Base-by-base conservation (phyloP, 352 stramenopile genomes). In the Phytophthora pinifolia region DNA sequence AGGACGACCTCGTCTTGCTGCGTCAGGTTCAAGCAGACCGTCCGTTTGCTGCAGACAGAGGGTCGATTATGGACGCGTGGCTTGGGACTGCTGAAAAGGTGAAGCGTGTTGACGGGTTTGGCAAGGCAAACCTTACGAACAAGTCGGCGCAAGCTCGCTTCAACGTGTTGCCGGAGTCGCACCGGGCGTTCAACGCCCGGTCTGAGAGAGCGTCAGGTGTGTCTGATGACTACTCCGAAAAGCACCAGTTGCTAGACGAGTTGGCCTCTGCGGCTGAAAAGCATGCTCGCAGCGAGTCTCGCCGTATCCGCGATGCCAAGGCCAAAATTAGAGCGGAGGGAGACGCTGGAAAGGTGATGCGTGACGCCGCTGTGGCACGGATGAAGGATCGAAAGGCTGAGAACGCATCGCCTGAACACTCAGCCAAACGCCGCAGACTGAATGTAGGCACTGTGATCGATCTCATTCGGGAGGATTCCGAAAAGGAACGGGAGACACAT, bases 131-230 rank as follows among this genome's bases (percentile, higher is more conserved):
- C 10, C 35, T 60, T 6, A 53, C 43, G 15, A 44, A 27, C 4
- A 60, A 54, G 43, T 51, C 52, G 3, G 51, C 41, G 6, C 51
- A 59, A 17, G 51, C 41, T 9, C 32, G 44, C 1, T 59, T 59
- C 32, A 59, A 52, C 15, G 25, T 51, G 6, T 34, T 52, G 6
- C 34, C 52, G 1, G 41, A 59, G 9, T 41, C 37, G 6, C 47
- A 55, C 31, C 47, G 36, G 1, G 27, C 7, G 20, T 22, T 8
- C 12, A 32, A 55, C 14, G 29, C 30, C 14, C 31, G 20, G 12
- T 46, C 47, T 1, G 47, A 25, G 3, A 4, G 8, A 1, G 47
- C 35, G 3, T 55, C 37, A 1, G 36, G 27, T 3, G 27, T 46
- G 8, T 55, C 47, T 0, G 47, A 55, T 25, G n/a, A 39, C 0